Evolutionary conservation across 129 eudicot species (phyloP).

Genomic region (Flaveria robusta): DNA sequence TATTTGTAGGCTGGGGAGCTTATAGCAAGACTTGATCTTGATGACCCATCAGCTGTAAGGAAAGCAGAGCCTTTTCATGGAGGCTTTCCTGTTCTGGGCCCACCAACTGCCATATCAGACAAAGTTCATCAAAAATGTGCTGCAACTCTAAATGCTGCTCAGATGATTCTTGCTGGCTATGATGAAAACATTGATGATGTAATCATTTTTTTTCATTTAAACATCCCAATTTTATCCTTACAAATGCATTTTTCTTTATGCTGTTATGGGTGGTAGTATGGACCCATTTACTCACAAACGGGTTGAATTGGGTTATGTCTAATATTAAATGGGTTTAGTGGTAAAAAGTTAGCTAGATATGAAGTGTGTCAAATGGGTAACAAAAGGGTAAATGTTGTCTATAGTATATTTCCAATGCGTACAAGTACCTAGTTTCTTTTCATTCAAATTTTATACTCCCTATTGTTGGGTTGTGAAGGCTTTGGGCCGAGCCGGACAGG

Average conservation of each 20-base stretch:
- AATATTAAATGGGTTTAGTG: background rate
- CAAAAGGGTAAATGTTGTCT: background rate
- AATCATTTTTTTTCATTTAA: slow-evolving; percentile 33
- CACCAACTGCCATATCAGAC: slow-evolving; percentile 93
- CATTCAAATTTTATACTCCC: too few species aligned
- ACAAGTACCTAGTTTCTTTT: too few species aligned
- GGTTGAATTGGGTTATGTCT: background rate
- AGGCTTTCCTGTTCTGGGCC: slow-evolving; percentile 78
- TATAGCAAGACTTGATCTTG: slow-evolving; percentile 90
- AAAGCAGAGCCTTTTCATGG: slow-evolving; percentile 97
- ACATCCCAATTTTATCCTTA: background rate
- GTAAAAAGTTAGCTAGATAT: background rate
- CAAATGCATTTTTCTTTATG: background rate
- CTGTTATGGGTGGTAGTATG: background rate
- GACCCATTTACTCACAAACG: background rate
- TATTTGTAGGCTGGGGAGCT: slow-evolving; percentile 86
- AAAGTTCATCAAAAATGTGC: slow-evolving; percentile 99
- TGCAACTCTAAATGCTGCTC: slow-evolving; percentile 89
- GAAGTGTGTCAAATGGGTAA: background rate
- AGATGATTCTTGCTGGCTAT: slow-evolving; percentile 97
- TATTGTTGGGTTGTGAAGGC: too few species aligned
- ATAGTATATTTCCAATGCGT: background rate
- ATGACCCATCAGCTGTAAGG: slow-evolving; percentile 98
- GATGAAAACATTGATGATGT: slow-evolving; percentile 94
- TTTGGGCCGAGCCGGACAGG: too few species aligned